phyloP scores from a whole-genome alignment of 495 filamentous ascomycete genomes.

The Annulohypoxylon moriforme region DNA sequence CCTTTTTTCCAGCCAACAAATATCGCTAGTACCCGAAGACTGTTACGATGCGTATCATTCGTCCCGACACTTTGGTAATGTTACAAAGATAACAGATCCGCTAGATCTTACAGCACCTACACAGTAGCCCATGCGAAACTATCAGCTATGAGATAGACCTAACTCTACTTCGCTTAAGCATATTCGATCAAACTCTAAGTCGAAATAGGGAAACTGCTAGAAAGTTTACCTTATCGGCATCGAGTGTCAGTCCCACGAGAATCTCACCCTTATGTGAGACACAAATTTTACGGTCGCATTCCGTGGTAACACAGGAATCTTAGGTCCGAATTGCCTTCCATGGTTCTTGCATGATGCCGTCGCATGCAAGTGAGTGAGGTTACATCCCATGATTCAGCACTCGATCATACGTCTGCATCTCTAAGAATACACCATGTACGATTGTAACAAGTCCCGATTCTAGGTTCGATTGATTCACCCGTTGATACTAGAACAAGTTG shows the following conservation, averaged over 20 bases:
- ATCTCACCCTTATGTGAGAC: slow-evolving; percentile 1
- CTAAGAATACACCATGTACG: slow-evolving; percentile 17
- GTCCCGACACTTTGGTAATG: slow-evolving; percentile 32
- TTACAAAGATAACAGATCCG: slow-evolving; percentile 31
- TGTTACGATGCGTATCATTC: slow-evolving; percentile 32
- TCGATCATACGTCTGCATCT: slow-evolving; percentile 6
- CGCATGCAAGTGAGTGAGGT: slow-evolving; percentile 18
- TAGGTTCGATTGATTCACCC: not conserved
- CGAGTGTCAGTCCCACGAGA: not conserved
- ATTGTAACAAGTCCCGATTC: not conserved
- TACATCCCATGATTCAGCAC: slow-evolving; percentile 24
- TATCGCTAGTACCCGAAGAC: slow-evolving; percentile 13
- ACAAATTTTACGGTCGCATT: not conserved
- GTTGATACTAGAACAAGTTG: not conserved
- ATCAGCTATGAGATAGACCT: slow-evolving; percentile 5
- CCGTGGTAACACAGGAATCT: not conserved
- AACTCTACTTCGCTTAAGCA: not conserved
- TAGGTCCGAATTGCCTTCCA: slow-evolving; percentile 5
- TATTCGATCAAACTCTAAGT: not conserved
- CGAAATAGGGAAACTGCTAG: not conserved
- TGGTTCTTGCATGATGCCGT: slow-evolving; percentile 2
- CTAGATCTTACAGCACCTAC: not conserved
- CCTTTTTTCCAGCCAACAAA: not conserved
- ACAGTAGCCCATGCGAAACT: not conserved
- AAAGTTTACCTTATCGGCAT: slow-evolving; percentile 1